Percentiles rank a stretch among this genome's conserved stretches.
phyloP scores from a whole-genome alignment of 805 yeast genomes.

The Zygosaccharomyces gambellarensis region DNA sequence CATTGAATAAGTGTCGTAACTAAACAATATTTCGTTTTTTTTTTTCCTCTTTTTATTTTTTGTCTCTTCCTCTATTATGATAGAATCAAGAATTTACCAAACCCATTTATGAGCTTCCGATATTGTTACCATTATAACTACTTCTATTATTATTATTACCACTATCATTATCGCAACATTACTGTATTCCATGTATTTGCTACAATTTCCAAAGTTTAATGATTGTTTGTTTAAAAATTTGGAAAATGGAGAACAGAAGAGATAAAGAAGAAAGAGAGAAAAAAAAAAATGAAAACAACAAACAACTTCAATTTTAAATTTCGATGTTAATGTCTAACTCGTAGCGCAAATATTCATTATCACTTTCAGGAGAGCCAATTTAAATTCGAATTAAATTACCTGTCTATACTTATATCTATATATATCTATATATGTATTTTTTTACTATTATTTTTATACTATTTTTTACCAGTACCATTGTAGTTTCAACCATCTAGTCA shows the following conservation, averaged over 20 bases:
- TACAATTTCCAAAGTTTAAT: background rate
- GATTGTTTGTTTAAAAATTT: background rate
- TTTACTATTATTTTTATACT: background rate
- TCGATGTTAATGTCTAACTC: background rate
- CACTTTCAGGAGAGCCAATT: background rate
- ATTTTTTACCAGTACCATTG: background rate
- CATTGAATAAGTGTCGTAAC: conserved; percentile 38
- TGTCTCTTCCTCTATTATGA: background rate
- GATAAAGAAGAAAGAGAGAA: background rate
- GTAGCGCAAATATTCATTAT: conserved; percentile 2
- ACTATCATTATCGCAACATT: background rate
- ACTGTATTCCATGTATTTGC: background rate
- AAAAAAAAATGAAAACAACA: background rate
- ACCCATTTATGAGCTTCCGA: conserved; percentile 1
- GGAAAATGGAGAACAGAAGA: background rate
- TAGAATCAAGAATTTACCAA: background rate
- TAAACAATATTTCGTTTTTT: background rate
- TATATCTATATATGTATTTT: background rate
- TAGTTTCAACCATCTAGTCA: background rate
- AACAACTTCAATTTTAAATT: background rate
- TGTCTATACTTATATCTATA: conserved; percentile 3
- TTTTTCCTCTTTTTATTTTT: background rate
- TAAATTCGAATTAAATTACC: background rate
- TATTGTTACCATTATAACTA: too few species aligned
- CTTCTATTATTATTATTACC: background rate